Evolutionary conservation across 305 asterid genomes (phyloP), one percentile per base, ranked within the genome.

Genomic region (Rubia peregrina): DNA sequence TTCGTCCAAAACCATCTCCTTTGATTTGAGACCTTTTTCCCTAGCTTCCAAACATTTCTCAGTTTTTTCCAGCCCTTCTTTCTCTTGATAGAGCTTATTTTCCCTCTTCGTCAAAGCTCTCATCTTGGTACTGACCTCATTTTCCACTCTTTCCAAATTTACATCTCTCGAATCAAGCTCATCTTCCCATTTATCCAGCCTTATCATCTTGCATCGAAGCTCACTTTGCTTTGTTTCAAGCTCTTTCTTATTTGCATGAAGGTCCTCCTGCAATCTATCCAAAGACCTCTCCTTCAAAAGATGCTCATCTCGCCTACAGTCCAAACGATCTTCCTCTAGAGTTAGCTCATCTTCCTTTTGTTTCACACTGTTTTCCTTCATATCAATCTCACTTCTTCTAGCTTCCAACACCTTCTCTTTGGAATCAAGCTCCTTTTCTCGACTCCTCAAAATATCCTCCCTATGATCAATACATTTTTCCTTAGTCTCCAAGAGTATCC

Each of bases 341-440:
- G 9, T 43, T 71, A 68, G 55, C 21, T 74, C 77, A 40, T 65
- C 17, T 1, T 66, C 71, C 64, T 49, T 70, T 74, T 60, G 61
- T 36, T 81, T 75, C 67, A 70, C 48, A 16, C 42, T 82, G 71
- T 81, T 70, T 73, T 81, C 64, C 73, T 49, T 16, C 56, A 49
- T 17, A 62, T 44, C 69, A 42, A 65, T n/a, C 69, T 65, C 46
- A 19, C 6, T 36, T 65, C 36, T 21, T 22, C 69, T 65, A 41
- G 17, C 11, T 6, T 65, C 56, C 69, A 65, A 36, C 36, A 38
- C 7, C 11, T 62, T 33, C 66, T 61, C 43, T 56, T 21, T 59
- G 38, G 64, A 59, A 21, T 61, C 65, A 61, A 30, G 65, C 42
- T 7, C 42, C 36, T 30, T 30, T 61, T 61, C 65, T 17, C 65